Evolutionary conservation across 2,329 filamentous ascomycete genomes (phyloP).

Genomic region (Cercospora nicotianae): DNA sequence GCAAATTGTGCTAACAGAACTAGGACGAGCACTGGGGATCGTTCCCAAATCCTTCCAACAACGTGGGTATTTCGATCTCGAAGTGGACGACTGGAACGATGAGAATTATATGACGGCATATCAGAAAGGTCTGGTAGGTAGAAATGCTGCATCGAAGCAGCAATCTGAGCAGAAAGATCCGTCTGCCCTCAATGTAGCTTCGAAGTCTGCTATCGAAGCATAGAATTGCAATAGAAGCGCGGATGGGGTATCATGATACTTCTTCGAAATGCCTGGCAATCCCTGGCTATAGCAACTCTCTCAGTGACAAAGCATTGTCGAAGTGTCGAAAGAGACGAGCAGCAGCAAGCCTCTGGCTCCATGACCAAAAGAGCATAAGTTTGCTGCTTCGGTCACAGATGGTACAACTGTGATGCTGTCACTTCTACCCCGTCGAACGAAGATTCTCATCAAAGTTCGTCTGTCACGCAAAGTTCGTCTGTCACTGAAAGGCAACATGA

Average conservation of each 20-base stretch:
- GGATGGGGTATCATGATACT: neutral
- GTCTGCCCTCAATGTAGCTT: neutral
- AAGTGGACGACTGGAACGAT: conserved; percentile 17
- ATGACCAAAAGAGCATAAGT: neutral
- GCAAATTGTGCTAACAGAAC: neutral
- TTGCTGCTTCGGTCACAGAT: neutral
- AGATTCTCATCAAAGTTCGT: neutral
- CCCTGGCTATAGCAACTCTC: neutral
- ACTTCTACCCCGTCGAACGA: neutral
- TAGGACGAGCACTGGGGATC: conserved; percentile 30
- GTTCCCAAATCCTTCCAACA: conserved; percentile 19
- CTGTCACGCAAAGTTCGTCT: neutral
- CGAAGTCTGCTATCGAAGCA: neutral
- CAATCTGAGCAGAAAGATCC: neutral
- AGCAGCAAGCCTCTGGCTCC: neutral
- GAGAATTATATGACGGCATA: conserved; percentile 10
- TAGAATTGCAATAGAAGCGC: neutral
- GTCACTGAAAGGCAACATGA: neutral
- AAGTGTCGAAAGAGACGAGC: neutral
- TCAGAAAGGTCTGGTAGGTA: neutral
- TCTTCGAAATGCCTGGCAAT: neutral
- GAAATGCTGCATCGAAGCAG: neutral
- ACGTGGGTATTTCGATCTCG: conserved; percentile 14
- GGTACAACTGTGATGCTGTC: neutral
- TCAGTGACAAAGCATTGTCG: neutral